Conservation (phyloP, 352 stramenopile genomes). For the Phytophthora capsici region DNA sequence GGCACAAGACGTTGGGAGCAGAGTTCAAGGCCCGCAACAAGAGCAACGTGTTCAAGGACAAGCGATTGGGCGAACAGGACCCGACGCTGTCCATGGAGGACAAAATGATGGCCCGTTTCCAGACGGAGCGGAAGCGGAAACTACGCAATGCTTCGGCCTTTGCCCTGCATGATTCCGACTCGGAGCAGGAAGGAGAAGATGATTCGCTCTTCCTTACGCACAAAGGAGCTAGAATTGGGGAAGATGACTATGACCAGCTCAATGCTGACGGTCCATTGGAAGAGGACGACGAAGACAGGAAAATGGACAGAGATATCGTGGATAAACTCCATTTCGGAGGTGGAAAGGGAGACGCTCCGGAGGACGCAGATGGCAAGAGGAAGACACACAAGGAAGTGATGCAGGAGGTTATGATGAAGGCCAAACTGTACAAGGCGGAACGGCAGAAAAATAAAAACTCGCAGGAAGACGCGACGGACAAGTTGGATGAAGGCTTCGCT, state of each 20-base stretch:
- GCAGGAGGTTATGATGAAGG: slow-evolving; percentile 93
- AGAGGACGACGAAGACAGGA: slow-evolving; percentile 73
- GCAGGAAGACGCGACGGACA: slow-evolving; percentile 81
- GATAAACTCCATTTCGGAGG: slow-evolving; percentile 89
- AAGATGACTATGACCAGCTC: slow-evolving; percentile 78
- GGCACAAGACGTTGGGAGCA: slow-evolving; percentile 83
- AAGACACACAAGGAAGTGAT: slow-evolving; percentile 92
- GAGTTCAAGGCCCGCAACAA: slow-evolving; percentile 89
- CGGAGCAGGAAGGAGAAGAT: slow-evolving; percentile 71
- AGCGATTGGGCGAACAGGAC: slow-evolving; percentile 85
- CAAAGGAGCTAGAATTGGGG: slow-evolving; percentile 66
- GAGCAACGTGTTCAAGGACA: slow-evolving; percentile 90
- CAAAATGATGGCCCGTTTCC: slow-evolving; percentile 93
- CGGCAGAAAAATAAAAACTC: slow-evolving; percentile 86
- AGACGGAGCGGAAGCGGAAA: slow-evolving; percentile 89
- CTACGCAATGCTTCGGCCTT: slow-evolving; percentile 79
- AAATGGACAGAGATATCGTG: slow-evolving; percentile 85
- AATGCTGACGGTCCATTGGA: slow-evolving; percentile 58
- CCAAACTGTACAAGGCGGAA: slow-evolving; percentile 90
- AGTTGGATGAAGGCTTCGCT: slow-evolving; percentile 77
- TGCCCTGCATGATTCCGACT: slow-evolving; percentile 80
- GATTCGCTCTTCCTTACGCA: slow-evolving; percentile 78
- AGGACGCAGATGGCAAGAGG: slow-evolving; percentile 48
- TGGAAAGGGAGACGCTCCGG: slow-evolving; percentile 29
- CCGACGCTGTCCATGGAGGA: slow-evolving; percentile 89